Conservation (phyloP, 352 stramenopile species). For the Globisporangium alternatum region DNA sequence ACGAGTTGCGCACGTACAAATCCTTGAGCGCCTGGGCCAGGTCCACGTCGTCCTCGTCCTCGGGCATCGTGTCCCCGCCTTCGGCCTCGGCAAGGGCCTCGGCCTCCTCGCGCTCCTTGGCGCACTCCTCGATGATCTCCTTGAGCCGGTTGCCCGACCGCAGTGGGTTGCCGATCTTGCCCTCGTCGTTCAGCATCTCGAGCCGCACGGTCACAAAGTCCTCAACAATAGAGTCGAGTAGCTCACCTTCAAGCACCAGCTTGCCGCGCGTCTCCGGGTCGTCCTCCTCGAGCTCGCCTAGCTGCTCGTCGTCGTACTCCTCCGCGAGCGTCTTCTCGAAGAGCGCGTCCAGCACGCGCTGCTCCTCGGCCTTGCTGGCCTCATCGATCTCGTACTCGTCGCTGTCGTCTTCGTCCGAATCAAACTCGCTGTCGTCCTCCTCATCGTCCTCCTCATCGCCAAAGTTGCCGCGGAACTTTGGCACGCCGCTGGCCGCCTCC, state of each 20-base stretch:
- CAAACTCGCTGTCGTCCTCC: constrained; percentile 33
- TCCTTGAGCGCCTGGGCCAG: constrained; percentile 29
- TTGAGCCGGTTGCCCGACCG: constrained; percentile 63
- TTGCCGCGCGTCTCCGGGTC: constrained; percentile 71
- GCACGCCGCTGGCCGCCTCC: constrained; percentile 75
- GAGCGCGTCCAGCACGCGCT: constrained; percentile 85
- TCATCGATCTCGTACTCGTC: constrained; percentile 47
- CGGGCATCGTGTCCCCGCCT: constrained; percentile 21
- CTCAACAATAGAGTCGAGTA: constrained; percentile 71
- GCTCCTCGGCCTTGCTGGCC: constrained; percentile 59
- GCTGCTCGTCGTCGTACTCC: constrained; percentile 80
- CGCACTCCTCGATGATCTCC: constrained; percentile 75
- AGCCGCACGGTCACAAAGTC: constrained; percentile 69
- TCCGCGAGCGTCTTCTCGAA: constrained; percentile 84
- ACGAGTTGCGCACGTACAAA: constrained; percentile 61
- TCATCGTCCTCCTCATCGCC: constrained; percentile 65
- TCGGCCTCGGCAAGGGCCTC: constrained; percentile 42
- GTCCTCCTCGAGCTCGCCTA: constrained; percentile 76
- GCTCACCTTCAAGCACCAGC: constrained; percentile 60
- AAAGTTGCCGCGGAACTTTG: constrained; percentile 61
- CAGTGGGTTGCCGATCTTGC: constrained; percentile 75
- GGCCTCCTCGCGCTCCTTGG: constrained; percentile 59
- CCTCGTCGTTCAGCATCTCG: constrained; percentile 70
- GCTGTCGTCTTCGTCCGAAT: constrained; percentile 68
- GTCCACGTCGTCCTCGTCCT: constrained; percentile 27